phyloP scores from a whole-genome alignment of 2,329 filamentous ascomycete genomes.

The Colletotrichum lupini region DNA sequence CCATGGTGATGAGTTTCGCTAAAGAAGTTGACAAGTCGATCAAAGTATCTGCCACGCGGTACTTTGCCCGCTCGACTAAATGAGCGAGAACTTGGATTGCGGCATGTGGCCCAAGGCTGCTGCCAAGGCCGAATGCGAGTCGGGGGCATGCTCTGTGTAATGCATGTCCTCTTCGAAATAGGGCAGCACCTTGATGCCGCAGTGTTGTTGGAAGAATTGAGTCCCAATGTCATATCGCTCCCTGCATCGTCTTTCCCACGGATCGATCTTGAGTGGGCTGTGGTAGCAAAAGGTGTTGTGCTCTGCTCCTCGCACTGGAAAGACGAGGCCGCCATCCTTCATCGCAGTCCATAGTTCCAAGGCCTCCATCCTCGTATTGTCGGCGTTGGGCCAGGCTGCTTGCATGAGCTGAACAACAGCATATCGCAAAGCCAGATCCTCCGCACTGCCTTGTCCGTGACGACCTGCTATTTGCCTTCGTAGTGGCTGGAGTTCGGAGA shows the following conservation, averaged over 20 bases:
- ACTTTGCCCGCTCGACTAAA: background rate
- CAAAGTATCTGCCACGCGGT: background rate
- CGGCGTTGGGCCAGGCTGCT: conserved; percentile 46
- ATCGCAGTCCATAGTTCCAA: conserved; percentile 51
- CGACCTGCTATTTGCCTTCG: conserved; percentile 50
- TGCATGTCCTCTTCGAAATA: conserved; percentile 60
- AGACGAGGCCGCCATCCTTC: conserved; percentile 48
- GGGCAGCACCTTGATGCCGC: conserved; percentile 49
- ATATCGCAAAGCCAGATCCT: conserved; percentile 53
- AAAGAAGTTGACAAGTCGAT: background rate
- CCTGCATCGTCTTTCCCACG: conserved; percentile 55
- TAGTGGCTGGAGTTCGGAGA: conserved; percentile 49
- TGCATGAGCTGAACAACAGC: conserved; percentile 53
- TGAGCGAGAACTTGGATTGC: conserved; percentile 32
- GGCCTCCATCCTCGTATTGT: conserved; percentile 48
- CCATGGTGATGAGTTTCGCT: too few relatives aligned
- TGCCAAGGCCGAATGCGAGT: conserved; percentile 37
- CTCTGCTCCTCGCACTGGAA: conserved; percentile 49
- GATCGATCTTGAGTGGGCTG: conserved; percentile 55
- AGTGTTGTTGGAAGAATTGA: conserved; percentile 50
- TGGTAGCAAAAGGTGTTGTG: conserved; percentile 56
- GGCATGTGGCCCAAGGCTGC: conserved; percentile 32
- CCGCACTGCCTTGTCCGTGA: conserved; percentile 45
- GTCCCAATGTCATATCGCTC: conserved; percentile 52
- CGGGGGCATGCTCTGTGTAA: conserved; percentile 50